Evolutionary conservation across 441 rosid species (phyloP), one percentile per base, ranked within the genome.

Genomic region (Corymbia calophylla): DNA sequence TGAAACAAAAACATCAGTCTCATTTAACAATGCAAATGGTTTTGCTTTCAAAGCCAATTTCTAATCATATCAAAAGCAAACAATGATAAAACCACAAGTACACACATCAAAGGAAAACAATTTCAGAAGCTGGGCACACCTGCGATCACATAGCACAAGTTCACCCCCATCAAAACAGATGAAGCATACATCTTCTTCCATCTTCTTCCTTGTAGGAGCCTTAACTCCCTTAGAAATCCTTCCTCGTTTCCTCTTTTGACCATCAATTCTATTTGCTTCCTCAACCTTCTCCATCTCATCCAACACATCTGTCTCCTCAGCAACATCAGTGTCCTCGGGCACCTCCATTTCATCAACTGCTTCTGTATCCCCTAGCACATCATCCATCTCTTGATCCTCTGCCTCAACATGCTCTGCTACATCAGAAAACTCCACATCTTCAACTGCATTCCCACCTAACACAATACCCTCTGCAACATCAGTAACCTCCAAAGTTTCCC

Each of bases 161-260:
- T 94, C 95, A 73, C 99, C 99, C 27, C 99, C 99, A 91, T 98
- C 99, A 94, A 95, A 97, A 92, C 99, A 98, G 93, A 98, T 92
- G 92, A 98, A 98, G 91, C 99, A 98, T 51, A 98, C 99, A 94
- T 97, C 99, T 94, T 98, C 99, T 94, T 97, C 99, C 84, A 86
- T 85, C 94, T 95, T 98, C 94, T 95, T 97, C 94, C 86, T 93
- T 15, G 93, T 88, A 12, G 95, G 81, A 89, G 90, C 92, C 96
- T 89, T 97, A 27, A 90, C 90, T 25, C 90, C 90, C 90, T 93
- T 94, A 35, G 93, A 73, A 87, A 89, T 94, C 93, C 90, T 96
- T 66, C 94, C 96, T 64, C 99, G 94, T 92, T 94, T 98, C 94
- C 97, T 95, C 95, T 98, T 98, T 90, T 94, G 94, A 85, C 94